phyloP scores from a whole-genome alignment of 768 basidiomycete species.

The Cystoderma amianthinum region DNA sequence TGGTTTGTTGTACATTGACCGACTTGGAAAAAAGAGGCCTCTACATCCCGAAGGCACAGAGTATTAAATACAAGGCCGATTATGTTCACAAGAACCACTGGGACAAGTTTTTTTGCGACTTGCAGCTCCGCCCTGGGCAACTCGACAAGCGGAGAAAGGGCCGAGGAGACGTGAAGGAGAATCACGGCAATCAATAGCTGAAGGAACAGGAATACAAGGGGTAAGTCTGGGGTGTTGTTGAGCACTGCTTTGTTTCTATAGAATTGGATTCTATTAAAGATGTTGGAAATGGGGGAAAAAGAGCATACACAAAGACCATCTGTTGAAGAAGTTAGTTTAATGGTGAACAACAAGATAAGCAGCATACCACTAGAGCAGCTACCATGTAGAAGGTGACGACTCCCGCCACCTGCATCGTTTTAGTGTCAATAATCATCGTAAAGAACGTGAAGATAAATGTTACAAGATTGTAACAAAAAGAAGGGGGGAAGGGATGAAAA shows the following conservation, averaged over 20 bases:
- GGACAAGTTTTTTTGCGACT: conserved; percentile 49
- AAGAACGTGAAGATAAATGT: conserved; percentile 18
- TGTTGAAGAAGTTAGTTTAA: conserved; percentile 12
- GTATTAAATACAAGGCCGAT: conserved; percentile 75
- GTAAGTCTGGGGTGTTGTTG: conserved; percentile 57
- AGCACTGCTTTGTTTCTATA: conserved; percentile 71
- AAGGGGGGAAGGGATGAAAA: too few relatives aligned
- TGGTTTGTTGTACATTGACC: conserved; percentile 1
- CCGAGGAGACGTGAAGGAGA: conserved; percentile 49
- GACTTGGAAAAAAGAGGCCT: conserved; percentile 79
- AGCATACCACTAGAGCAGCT: conserved; percentile 64
- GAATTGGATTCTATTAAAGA: conserved; percentile 5
- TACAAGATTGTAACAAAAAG: too few relatives aligned
- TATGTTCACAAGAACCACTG: conserved; percentile 65
- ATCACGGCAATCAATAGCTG: conserved; percentile 67
- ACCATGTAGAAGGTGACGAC: conserved; percentile 78
- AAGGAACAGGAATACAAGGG: conserved; percentile 58
- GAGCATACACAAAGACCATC: conserved; percentile 47
- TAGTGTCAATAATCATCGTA: conserved; percentile 17
- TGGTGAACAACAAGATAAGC: conserved; percentile 4
- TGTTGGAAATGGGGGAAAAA: too few relatives aligned
- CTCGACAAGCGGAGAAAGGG: conserved; percentile 41
- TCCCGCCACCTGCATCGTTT: conserved; percentile 48
- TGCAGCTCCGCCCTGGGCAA: conserved; percentile 49
- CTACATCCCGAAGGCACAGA: conserved; percentile 69